Conservation (phyloP, 371 early-diverging fungal genomes). For the Funneliformis caledonium region DNA sequence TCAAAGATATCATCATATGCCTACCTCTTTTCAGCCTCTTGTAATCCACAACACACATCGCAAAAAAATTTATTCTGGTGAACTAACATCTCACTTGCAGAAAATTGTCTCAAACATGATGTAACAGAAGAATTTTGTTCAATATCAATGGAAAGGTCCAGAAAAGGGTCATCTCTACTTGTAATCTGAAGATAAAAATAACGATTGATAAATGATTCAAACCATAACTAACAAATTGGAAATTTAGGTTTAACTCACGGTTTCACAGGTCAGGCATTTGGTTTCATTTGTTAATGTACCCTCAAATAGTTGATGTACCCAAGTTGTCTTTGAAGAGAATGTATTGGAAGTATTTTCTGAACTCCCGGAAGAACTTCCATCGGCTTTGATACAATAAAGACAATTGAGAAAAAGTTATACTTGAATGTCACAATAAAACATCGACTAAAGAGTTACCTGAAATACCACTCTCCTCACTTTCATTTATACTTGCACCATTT, state of each 20-base stretch:
- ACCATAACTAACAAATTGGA: slow-evolving; percentile 15
- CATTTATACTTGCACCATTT: not conserved
- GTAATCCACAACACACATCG: slow-evolving; percentile 90
- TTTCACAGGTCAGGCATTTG: slow-evolving; percentile 94
- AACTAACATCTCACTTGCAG: slow-evolving; percentile 91
- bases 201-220: slow-evolving; percentile 5
- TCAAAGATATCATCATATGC: not conserved
- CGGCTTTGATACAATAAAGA: not conserved
- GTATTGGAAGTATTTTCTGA: slow-evolving; percentile 18
- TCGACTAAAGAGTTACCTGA: not conserved
- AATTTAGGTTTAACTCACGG: slow-evolving; percentile 53
- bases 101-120: slow-evolving; percentile 90
- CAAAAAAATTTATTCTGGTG: slow-evolving; percentile 97
- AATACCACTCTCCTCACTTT: not conserved
- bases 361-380: slow-evolving; percentile 9
- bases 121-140: slow-evolving; percentile 94
- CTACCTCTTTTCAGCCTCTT: slow-evolving; percentile 94
- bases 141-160: slow-evolving; percentile 95
- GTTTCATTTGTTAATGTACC: slow-evolving; percentile 95
- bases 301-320: slow-evolving; percentile 96
- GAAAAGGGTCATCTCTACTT: slow-evolving; percentile 90
- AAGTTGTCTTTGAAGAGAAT: slow-evolving; percentile 58
- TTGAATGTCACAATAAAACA: not conserved
- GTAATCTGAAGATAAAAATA: slow-evolving; percentile 66
- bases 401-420: not conserved